These are phyloP conservation scores for Aureobasidium sp. DNA, from an alignment of 2,329 filamentous ascomycete genomes.

Conservation along the genomic window DNA sequence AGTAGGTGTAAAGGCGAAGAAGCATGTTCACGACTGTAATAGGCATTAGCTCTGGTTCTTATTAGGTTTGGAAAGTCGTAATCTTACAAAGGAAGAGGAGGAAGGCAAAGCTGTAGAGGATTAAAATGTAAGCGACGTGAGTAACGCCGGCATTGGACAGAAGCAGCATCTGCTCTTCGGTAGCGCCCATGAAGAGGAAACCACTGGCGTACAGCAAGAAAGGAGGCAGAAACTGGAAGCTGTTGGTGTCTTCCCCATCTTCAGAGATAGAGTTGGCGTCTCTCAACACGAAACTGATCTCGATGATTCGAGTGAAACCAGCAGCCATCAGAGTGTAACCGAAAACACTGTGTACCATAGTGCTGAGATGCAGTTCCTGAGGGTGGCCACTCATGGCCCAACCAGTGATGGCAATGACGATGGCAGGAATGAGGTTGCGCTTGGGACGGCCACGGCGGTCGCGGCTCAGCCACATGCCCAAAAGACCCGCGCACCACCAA, in stretches of 20 bases:
- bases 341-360: conserved; percentile 80
- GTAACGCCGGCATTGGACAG: conserved; percentile 67
- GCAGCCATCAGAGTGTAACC: conserved; percentile 93
- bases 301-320: conserved; percentile 74
- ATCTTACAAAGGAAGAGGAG: conserved; percentile 73
- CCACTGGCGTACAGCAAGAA: conserved; percentile 77
- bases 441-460: conserved; percentile 77
- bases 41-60: not conserved
- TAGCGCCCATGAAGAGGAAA: conserved; percentile 96
- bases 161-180: conserved; percentile 87
- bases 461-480: conserved; percentile 85
- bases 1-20: conserved; percentile 69
- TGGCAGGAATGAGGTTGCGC: conserved; percentile 84
- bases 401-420: conserved; percentile 85
- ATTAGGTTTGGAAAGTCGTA: too few relatives aligned
- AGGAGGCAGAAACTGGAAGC: conserved; percentile 35
- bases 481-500: conserved; percentile 91
- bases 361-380: conserved; percentile 73
- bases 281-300: conserved; percentile 77
- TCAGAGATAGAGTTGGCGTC: conserved; percentile 46
- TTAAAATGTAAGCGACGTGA: conserved; percentile 85
- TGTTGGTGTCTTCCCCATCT: conserved; percentile 34
- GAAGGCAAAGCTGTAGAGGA: conserved; percentile 84
- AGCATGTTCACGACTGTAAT: conserved; percentile 72
- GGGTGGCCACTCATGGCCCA: conserved; percentile 94